Percentiles rank a stretch among this genome's conserved stretches.
These are phyloP conservation scores for Xylaria intraflava DNA, from an alignment of 495 filamentous ascomycete species.

Conservation along the genomic window DNA sequence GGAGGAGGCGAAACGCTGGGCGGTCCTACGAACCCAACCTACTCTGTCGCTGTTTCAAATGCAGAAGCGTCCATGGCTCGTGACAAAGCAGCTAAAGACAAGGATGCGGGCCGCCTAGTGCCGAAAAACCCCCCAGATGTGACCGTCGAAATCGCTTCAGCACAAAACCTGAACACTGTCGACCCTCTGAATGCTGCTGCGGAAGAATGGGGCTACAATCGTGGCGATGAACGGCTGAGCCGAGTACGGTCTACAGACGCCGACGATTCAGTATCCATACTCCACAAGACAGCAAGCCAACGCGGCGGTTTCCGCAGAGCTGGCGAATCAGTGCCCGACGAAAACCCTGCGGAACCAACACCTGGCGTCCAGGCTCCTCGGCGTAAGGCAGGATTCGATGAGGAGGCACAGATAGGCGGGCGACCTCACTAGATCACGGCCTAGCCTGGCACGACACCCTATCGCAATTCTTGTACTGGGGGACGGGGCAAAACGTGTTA, in stretches of 20 bases:
- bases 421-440: conserved; percentile 13
- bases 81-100: conserved; percentile 52
- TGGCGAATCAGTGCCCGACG: conserved; percentile 32
- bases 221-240: conserved; percentile 31
- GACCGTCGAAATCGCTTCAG: conserved; percentile 24
- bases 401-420: conserved; percentile 22
- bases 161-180: conserved; percentile 31
- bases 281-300: conserved; percentile 33
- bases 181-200: conserved; percentile 30
- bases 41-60: conserved; percentile 66
- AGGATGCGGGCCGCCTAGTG: conserved; percentile 56
- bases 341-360: conserved; percentile 12
- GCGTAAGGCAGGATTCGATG: conserved; percentile 21
- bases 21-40: conserved; percentile 61
- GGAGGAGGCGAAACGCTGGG: conserved; percentile 62
- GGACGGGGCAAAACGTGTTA: no score
- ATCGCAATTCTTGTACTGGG: background rate
- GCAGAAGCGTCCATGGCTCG: conserved; percentile 53
- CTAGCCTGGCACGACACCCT: background rate
- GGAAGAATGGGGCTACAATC: conserved; percentile 36
- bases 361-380: conserved; percentile 32
- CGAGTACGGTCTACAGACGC: conserved; percentile 24
- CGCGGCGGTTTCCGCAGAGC: conserved; percentile 38
- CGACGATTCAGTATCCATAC: conserved; percentile 17
- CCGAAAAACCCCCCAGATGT: conserved; percentile 30